These are phyloP conservation scores for Ophiognomonia clavigignenti-juglandacearum DNA, from an alignment of 2,329 filamentous ascomycete species.

Conservation along the genomic window DNA sequence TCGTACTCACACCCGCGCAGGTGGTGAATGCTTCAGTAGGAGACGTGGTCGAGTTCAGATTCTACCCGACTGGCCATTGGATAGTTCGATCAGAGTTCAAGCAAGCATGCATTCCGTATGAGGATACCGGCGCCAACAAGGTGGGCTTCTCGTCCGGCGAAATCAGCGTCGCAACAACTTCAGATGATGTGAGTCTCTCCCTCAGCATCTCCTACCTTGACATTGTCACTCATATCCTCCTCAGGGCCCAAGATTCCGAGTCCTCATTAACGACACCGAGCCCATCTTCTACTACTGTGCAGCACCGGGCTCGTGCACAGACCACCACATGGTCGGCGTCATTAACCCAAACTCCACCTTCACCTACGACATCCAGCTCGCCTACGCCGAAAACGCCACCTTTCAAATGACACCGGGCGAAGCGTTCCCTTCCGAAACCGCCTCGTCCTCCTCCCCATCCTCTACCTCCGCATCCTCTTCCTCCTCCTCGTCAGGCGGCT, in stretches of 20 bases:
- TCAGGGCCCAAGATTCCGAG: slow-evolving; percentile 36
- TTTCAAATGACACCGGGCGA: slow-evolving; percentile 54
- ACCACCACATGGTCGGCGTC: slow-evolving; percentile 67
- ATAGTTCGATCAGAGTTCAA: slow-evolving; percentile 56
- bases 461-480: slow-evolving; percentile 15
- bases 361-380: slow-evolving; percentile 42
- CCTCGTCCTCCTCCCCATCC: slow-evolving; percentile 18
- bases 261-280: slow-evolving; percentile 53
- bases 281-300: slow-evolving; percentile 69
- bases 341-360: slow-evolving; percentile 61
- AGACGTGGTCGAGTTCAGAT: slow-evolving; percentile 52
- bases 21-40: slow-evolving; percentile 34
- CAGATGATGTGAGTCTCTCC: slow-evolving; percentile 34
- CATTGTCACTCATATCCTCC: slow-evolving; percentile 2
- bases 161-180: slow-evolving; percentile 38
- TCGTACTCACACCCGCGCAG: slow-evolving; percentile 31
- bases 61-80: slow-evolving; percentile 60
- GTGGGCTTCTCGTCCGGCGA: slow-evolving; percentile 51
- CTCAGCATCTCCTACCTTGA: background rate
- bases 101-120: slow-evolving; percentile 60
- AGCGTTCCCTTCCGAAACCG: slow-evolving; percentile 42
- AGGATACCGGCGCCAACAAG: slow-evolving; percentile 42
- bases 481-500: slow-evolving; percentile 1
- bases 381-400: slow-evolving; percentile 41
- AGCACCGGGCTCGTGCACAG: slow-evolving; percentile 59